Evolutionary conservation across 2,329 filamentous ascomycete genomes (phyloP), one percentile per base, ranked within the genome.

Genomic region (Alternaria sp.): DNA sequence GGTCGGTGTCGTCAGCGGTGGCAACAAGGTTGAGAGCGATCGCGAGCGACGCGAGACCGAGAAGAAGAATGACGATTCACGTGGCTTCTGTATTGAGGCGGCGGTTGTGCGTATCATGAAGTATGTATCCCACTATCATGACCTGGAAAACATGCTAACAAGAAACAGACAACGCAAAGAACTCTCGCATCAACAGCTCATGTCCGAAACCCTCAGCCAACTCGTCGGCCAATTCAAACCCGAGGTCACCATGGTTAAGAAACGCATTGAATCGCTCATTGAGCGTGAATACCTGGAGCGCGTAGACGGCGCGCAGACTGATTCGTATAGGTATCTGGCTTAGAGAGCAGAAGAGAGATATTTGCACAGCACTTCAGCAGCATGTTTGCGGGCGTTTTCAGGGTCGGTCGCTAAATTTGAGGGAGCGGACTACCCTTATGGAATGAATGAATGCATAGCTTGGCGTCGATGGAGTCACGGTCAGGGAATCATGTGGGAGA

Each of bases 71-170:
- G 88, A 92, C 69, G 89, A 92, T 76, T 89, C 87, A 21, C 84
- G 92, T 66, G 86, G 86, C 47, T 89, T 91, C 75, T 87, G 91
- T 44, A 88, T 93, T 23, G 91, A 95, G 73, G 91, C 91, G 8
- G 90, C 91, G 5, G 85, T 95, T 68, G 91, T 94, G 63, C 85
- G 92, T 54, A 93, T 93, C 73, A 94, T 94, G 91, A 95, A 95
- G 91, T 93, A 86, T 50, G 89, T 19, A 21, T 21, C n/a, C n/a
- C n/a, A n/a, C n/a, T n/a, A n/a, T n/a, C n/a, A n/a, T n/a, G n/a
- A n/a, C n/a, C n/a, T n/a, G n/a, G n/a, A n/a, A n/a, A n/a, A n/a
- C n/a, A 32, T 36, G 23, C 73, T 77, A 66, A 78, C 67, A 25
- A 21, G 44, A 1, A 9, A 59, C 68, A 93, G 91, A 77, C 89